These are phyloP conservation scores for Diversispora epigaea DNA, from an alignment of 192 early-diverging fungal species.

Conservation along the genomic window DNA sequence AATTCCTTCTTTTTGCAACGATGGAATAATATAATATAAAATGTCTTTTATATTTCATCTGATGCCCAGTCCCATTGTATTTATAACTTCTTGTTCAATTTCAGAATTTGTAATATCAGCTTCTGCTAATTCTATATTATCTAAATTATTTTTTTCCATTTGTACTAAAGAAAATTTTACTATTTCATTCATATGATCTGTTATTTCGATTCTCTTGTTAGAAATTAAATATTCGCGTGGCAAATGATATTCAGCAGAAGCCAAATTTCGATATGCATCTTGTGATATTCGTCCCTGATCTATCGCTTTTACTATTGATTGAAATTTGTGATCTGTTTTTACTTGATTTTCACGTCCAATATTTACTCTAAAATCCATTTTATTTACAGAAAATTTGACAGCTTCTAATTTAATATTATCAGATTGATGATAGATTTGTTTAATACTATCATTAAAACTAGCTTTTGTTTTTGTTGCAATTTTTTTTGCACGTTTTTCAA, in stretches of 20 bases:
- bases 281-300: neutral
- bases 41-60: neutral
- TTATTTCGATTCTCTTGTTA: neutral
- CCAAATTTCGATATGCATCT: slow-evolving; percentile 9
- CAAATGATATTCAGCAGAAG: neutral
- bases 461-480: neutral
- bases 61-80: neutral
- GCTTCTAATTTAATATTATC: neutral
- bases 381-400: neutral
- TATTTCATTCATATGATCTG: neutral
- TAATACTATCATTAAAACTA: neutral
- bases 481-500: neutral
- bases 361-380: neutral
- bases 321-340: neutral
- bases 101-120: neutral
- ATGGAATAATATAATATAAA: neutral
- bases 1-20: neutral
- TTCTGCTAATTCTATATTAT: neutral
- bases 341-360: neutral
- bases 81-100: neutral
- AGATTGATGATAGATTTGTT: neutral
- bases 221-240: neutral
- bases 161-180: too few species aligned
- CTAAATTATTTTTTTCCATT: neutral
- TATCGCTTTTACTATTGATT: slow-evolving; percentile 1